Evolutionary conservation across 129 eudicot species (phyloP), one percentile per base, ranked within the genome.

Genomic region (Flaveria sonorensis): DNA sequence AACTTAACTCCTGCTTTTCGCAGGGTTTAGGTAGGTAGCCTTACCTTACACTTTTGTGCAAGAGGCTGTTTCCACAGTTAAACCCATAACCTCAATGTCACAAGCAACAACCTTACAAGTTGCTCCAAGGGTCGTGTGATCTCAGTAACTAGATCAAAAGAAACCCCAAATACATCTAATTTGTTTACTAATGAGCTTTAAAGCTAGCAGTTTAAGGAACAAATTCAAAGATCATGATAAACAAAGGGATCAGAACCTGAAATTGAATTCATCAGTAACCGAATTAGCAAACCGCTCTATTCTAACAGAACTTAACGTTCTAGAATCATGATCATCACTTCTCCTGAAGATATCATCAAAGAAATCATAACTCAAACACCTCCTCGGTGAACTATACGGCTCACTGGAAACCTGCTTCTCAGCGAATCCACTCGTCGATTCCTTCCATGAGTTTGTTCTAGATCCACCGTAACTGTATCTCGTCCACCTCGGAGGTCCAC

Each of bases 401-500:
- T 88, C 89, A 3, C 97, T 96, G 66, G 89, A 94, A 18, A 91
- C 96, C 11, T 93, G 96, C 69, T 77, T 84, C 71, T 89, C 96
- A 8, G 77, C 46, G 10, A 72, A 28, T 32, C 84, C 89, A n/a
- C 73, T 1, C 23, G 77, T 50, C 3, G 87, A 80, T 47, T 80
- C 76, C 24, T 43, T 69, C 20, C 74, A 84, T 36, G 76, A 70
- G 32, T 40, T 85, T 52, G 59, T 59, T 42, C 83, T 43, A 32
- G 77, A 79, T 62, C 83, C 86, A 21, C 80, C 65, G 66, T 78
- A 84, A 74, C 88, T 78, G 83, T 84, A 61, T 42, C 71, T 91
- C 85, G 61, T 84, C 53, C 97, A 85, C 85, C 87, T 78, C 8
- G 97, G 98, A 47, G 98, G 98, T 26, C 98, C 98, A 2, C 98